Evolutionary conservation across 768 basidiomycete genomes (phyloP).

Genomic region (Hypsizygus marmoreus): DNA sequence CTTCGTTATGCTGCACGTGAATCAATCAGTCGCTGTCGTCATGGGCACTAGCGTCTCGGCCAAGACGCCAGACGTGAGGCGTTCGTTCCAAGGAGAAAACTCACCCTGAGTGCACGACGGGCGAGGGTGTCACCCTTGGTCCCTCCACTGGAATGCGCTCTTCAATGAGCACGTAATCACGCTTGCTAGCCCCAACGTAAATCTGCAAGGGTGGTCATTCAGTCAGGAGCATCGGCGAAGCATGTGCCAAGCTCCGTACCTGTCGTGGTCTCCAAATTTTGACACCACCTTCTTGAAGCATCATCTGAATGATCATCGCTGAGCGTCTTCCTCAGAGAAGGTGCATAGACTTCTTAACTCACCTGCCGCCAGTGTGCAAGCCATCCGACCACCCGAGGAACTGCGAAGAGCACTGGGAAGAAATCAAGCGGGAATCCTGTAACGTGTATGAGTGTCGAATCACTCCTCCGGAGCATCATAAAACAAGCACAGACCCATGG

Average conservation of each 20-base stretch:
- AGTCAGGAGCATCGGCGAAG: constrained; percentile 4
- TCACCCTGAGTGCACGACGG: constrained; percentile 76
- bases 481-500: constrained; percentile 64
- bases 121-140: constrained; percentile 58
- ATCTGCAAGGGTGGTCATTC: constrained; percentile 45
- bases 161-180: constrained; percentile 72
- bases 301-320: constrained; percentile 60
- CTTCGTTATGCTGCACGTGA: constrained; percentile 57
- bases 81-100: constrained; percentile 35
- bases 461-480: background rate
- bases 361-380: constrained; percentile 91
- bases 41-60: constrained; percentile 37
- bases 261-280: constrained; percentile 93
- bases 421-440: constrained; percentile 90
- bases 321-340: constrained; percentile 6
- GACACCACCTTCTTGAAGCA: constrained; percentile 85
- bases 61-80: no score
- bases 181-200: constrained; percentile 73
- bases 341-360: constrained; percentile 10
- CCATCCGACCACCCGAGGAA: constrained; percentile 93
- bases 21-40: constrained; percentile 25
- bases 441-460: constrained; percentile 12
- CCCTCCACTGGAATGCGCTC: constrained; percentile 60
- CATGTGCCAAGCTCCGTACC: constrained; percentile 38
- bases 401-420: constrained; percentile 92